phyloP scores from a whole-genome alignment of 148 eudicot genomes.

The Drosera capensis region DNA sequence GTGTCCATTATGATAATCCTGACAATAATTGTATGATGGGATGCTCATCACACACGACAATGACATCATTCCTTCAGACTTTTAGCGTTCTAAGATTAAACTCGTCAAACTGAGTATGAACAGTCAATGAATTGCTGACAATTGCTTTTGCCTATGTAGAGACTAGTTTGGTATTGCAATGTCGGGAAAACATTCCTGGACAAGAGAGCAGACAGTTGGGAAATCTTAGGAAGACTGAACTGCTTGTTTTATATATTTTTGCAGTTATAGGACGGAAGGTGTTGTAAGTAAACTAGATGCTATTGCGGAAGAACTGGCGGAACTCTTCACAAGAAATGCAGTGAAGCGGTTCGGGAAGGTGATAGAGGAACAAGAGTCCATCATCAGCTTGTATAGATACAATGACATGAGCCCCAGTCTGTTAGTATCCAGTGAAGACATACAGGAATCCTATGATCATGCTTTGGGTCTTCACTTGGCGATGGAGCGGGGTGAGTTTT shows the following conservation, averaged over 20 bases:
- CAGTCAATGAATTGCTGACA: no score
- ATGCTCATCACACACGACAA: no score
- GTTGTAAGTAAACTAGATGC: constrained; percentile 34
- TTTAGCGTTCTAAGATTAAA: no score
- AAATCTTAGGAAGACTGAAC: no score
- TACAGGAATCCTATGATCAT: constrained; percentile 23
- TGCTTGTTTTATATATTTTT: background rate
- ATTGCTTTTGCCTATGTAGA: no score
- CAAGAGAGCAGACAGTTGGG: no score
- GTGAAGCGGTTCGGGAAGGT: constrained; percentile 15
- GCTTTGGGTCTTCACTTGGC: constrained; percentile 47
- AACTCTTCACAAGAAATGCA: constrained; percentile 20
- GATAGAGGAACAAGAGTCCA: constrained; percentile 31
- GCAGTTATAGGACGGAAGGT: constrained; percentile 52
- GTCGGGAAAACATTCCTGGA: no score
- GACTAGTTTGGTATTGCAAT: no score
- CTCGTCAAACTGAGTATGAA: no score
- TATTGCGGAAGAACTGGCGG: constrained; percentile 42
- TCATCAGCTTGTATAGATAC: constrained; percentile 43
- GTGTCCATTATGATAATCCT: no score
- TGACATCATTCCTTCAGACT: no score
- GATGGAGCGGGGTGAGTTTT: constrained; percentile 42
- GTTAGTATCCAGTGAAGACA: constrained; percentile 18
- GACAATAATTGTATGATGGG: no score
- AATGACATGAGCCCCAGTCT: constrained; percentile 26